These are phyloP conservation scores for Wickerhamomyces bisporus DNA, from an alignment of 805 yeast genomes.

Conservation along the genomic window DNA sequence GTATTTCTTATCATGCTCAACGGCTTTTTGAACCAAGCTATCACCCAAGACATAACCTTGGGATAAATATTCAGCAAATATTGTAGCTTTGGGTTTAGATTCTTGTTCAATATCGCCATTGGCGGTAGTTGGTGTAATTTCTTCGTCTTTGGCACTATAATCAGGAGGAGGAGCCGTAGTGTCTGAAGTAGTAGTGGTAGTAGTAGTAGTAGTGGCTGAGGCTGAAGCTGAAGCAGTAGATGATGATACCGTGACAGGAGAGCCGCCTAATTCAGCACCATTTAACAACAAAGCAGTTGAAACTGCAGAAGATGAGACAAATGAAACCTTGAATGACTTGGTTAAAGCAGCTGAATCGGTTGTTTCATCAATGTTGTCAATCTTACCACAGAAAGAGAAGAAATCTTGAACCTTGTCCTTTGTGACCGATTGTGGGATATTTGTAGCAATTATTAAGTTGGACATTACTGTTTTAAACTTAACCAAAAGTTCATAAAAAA, in stretches of 20 bases:
- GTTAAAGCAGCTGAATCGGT: slow-evolving; percentile 7
- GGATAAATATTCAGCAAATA: slow-evolving; percentile 69
- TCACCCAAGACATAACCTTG: slow-evolving; percentile 71
- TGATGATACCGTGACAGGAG: slow-evolving; percentile 41
- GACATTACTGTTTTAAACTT: too few species aligned
- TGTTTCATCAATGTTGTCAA: slow-evolving; percentile 22
- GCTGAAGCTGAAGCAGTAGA: slow-evolving; percentile 19
- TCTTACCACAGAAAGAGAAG: slow-evolving; percentile 70
- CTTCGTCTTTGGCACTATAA: slow-evolving; percentile 8
- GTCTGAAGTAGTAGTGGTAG: slow-evolving; percentile 20
- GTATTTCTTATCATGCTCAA: slow-evolving; percentile 57
- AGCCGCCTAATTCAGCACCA: slow-evolving; percentile 69
- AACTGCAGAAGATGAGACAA: slow-evolving; percentile 55
- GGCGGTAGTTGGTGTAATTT: slow-evolving; percentile 1
- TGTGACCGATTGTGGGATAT: slow-evolving; percentile 46
- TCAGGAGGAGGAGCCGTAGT: slow-evolving; percentile 13
- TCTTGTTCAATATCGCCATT: slow-evolving; percentile 58
- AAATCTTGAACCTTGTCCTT: slow-evolving; percentile 54
- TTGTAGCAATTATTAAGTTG: slow-evolving; percentile 41
- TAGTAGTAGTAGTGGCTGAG: slow-evolving; percentile 23
- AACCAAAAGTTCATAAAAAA: not conserved
- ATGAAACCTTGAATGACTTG: slow-evolving; percentile 38
- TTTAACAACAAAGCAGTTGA: slow-evolving; percentile 65
- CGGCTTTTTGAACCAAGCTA: slow-evolving; percentile 51
- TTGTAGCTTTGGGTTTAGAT: slow-evolving; percentile 68